Percentiles rank a stretch among this genome's conserved stretches.
These are phyloP conservation scores for Magnusiomyces magnusii DNA, from an alignment of 1,139 yeast species.

Conservation along the genomic window DNA sequence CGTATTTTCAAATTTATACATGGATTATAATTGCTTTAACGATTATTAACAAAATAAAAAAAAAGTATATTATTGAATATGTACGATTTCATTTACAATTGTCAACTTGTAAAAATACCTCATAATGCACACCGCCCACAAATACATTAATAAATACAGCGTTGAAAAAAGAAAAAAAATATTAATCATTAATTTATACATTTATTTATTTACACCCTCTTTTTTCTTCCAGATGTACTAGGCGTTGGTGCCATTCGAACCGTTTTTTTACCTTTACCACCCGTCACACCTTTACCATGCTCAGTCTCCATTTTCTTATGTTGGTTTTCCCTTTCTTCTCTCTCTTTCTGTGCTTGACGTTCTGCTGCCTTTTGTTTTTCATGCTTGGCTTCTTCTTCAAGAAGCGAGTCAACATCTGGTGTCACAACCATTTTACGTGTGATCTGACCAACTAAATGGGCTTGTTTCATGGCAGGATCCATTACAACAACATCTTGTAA, in stretches of 20 bases:
- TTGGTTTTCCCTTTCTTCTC: background rate
- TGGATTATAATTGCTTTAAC: no score
- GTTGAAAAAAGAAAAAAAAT: background rate
- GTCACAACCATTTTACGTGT: conserved; percentile 50
- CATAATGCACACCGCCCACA: no score
- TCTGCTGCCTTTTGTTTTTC: background rate
- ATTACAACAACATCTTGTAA: conserved; percentile 68
- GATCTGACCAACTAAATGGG: conserved; percentile 56
- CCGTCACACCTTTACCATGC: no score
- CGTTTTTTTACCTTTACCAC: background rate
- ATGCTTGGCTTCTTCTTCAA: background rate
- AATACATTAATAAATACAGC: no score
- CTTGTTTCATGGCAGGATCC: conserved; percentile 41
- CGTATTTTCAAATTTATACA: no score
- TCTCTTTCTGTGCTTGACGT: no score
- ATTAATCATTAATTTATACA: no score
- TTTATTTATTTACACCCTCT: background rate
- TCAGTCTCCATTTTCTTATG: background rate
- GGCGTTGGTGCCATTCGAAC: background rate
- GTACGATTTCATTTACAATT: no score
- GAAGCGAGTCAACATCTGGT: conserved; percentile 32
- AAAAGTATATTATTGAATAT: no score
- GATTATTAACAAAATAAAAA: no score
- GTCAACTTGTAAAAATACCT: no score
- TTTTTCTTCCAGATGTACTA: background rate